Conservation (phyloP, 306 rosid species). For the Lathyrus oleraceus region DNA sequence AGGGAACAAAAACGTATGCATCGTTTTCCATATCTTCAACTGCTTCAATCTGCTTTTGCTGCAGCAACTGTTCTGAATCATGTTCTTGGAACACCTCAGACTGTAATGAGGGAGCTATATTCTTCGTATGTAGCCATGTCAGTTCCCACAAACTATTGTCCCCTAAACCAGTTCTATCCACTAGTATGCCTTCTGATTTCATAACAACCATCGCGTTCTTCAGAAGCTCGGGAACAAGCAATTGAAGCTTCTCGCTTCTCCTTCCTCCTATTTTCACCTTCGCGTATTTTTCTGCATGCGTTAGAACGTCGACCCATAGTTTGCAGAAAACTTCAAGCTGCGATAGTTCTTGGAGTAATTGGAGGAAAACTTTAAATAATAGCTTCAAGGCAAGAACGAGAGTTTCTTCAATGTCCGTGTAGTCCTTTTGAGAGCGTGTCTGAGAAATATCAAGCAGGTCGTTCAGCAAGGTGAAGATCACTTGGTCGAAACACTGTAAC, state of each 20-base stretch:
- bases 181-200: slow-evolving; percentile 73
- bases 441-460: slow-evolving; percentile 90
- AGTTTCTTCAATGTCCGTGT: slow-evolving; percentile 90
- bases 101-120: slow-evolving; percentile 74
- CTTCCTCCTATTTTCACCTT: slow-evolving; percentile 80
- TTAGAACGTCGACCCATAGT: slow-evolving; percentile 86
- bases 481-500: slow-evolving; percentile 84
- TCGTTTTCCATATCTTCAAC: slow-evolving; percentile 43
- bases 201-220: slow-evolving; percentile 75
- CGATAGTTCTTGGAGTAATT: slow-evolving; percentile 70
- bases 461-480: slow-evolving; percentile 87
- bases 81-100: slow-evolving; percentile 85
- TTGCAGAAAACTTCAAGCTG: slow-evolving; percentile 82
- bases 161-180: slow-evolving; percentile 72
- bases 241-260: slow-evolving; percentile 83
- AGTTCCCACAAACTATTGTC: slow-evolving; percentile 94
- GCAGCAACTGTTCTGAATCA: slow-evolving; percentile 49
- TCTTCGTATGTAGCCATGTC: slow-evolving; percentile 89
- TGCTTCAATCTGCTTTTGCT: slow-evolving; percentile 48
- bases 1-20: slow-evolving; percentile 43
- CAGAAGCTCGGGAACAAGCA: slow-evolving; percentile 81
- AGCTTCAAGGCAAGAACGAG: slow-evolving; percentile 80
- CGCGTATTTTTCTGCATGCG: slow-evolving; percentile 81
- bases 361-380: slow-evolving; percentile 80
- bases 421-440: slow-evolving; percentile 83